Conservation (phyloP, 805 yeast genomes). For the Ogataea trehaloabstinens region DNA sequence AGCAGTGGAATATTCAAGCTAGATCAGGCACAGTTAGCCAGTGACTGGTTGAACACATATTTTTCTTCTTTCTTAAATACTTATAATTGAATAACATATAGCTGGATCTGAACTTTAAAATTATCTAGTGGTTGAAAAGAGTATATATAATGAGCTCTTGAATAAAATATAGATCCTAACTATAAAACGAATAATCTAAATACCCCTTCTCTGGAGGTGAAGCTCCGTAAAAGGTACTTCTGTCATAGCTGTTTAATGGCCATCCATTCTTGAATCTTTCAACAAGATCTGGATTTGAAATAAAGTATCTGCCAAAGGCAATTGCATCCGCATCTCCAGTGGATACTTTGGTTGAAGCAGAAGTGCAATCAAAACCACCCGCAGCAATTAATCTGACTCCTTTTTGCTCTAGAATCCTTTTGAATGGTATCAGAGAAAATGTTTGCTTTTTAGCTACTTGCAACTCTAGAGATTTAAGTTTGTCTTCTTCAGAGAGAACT, state of each 20-base stretch:
- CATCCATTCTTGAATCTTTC: slow-evolving; percentile 35
- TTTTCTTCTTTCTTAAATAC: slow-evolving; percentile 2
- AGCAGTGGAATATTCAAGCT: slow-evolving; percentile 2
- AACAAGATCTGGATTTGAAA: slow-evolving; percentile 45
- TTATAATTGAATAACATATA: too few relatives aligned
- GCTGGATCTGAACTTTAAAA: too few relatives aligned
- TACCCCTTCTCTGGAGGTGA: slow-evolving; percentile 33
- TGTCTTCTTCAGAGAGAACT: slow-evolving; percentile 10
- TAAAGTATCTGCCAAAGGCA: slow-evolving; percentile 39
- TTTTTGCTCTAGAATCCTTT: slow-evolving; percentile 46
- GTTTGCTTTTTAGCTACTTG: slow-evolving; percentile 5
- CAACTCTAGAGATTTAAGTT: slow-evolving; percentile 12
- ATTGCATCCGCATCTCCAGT: slow-evolving; percentile 33
- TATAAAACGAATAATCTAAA: slow-evolving; percentile 36
- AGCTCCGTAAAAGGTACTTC: slow-evolving; percentile 37
- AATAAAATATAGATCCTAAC: too few relatives aligned
- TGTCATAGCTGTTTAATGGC: slow-evolving; percentile 36
- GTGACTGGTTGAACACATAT: slow-evolving; percentile 2
- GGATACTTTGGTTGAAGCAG: slow-evolving; percentile 15
- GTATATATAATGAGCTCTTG: not conserved
- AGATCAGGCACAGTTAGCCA: slow-evolving; percentile 1
- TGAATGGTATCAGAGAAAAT: slow-evolving; percentile 33
- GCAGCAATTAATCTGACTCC: slow-evolving; percentile 22
- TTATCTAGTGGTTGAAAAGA: not conserved
- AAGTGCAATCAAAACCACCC: slow-evolving; percentile 22